phyloP scores from a whole-genome alignment of 768 basidiomycete genomes.

The Tricholoma furcatifolium region DNA sequence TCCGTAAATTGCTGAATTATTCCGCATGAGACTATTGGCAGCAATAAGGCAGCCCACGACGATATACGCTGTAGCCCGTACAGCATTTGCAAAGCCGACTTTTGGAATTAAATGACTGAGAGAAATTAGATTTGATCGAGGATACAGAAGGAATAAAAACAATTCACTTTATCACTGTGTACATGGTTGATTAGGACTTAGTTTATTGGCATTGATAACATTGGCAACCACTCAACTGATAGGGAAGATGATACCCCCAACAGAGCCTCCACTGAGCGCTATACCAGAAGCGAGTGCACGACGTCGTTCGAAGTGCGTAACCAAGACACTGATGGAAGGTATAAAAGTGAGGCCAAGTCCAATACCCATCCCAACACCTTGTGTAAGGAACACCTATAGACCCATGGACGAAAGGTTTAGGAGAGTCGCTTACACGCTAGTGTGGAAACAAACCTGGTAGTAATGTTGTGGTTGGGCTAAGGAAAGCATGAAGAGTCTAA shows the following conservation, averaged over 20 bases:
- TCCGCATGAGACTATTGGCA: constrained; percentile 25
- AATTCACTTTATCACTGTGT: constrained; percentile 20
- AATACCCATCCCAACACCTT: constrained; percentile 30
- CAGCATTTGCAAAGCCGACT: constrained; percentile 25
- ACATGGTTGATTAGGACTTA: too few relatives aligned
- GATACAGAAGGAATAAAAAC: not conserved
- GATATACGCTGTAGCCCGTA: too few relatives aligned
- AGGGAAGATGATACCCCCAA: constrained; percentile 34
- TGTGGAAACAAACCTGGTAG: constrained; percentile 21
- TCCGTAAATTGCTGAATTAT: constrained; percentile 6
- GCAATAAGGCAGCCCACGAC: constrained; percentile 22
- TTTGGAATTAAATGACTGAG: constrained; percentile 17
- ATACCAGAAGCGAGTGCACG: constrained; percentile 44
- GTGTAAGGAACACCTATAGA: constrained; percentile 22
- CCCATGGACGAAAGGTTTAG: not conserved
- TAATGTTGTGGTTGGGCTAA: constrained; percentile 32
- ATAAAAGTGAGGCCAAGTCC: constrained; percentile 37
- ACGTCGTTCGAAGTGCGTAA: constrained; percentile 40
- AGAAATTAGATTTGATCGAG: not conserved
- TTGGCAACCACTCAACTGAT: constrained; percentile 25
- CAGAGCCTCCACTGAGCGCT: too few relatives aligned
- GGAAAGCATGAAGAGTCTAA: constrained; percentile 36
- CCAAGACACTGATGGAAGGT: constrained; percentile 40
- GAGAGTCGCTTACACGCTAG: not conserved
- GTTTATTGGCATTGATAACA: too few relatives aligned